Evolutionary conservation across 1,139 yeast genomes (phyloP).

Genomic region (Magnusiomyces sp.): DNA sequence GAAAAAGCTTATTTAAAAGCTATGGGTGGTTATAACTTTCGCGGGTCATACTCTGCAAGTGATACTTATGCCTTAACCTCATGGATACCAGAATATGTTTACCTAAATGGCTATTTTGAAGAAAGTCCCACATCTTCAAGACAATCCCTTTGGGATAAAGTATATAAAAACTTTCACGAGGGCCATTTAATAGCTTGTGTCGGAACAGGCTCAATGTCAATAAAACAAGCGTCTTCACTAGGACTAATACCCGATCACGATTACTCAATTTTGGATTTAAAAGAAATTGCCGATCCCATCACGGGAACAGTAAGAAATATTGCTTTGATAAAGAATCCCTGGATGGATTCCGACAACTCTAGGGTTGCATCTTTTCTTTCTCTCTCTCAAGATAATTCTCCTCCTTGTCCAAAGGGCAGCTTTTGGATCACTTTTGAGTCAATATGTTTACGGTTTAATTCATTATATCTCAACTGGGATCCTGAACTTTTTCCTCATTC

Average conservation of each 20-base stretch:
- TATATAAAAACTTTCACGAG: slow-evolving; percentile 27
- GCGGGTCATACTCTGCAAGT: slow-evolving; percentile 74
- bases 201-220: slow-evolving; percentile 54
- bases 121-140: slow-evolving; percentile 22
- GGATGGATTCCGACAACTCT: slow-evolving; percentile 28
- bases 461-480: slow-evolving; percentile 64
- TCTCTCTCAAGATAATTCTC: slow-evolving; percentile 12
- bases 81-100: slow-evolving; percentile 63
- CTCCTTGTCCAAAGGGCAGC: slow-evolving; percentile 15
- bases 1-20: slow-evolving; percentile 70
- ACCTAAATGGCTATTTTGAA: slow-evolving; percentile 28
- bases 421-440: slow-evolving; percentile 32
- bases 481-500: slow-evolving; percentile 33
- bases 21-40: slow-evolving; percentile 54
- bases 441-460: slow-evolving; percentile 42
- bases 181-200: slow-evolving; percentile 47
- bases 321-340: slow-evolving; percentile 48
- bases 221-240: slow-evolving; percentile 32
- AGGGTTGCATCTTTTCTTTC: slow-evolving; percentile 11
- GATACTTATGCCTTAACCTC: slow-evolving; percentile 62
- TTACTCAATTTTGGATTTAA: slow-evolving; percentile 44
- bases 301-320: slow-evolving; percentile 15
- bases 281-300: slow-evolving; percentile 13
- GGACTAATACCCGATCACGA: slow-evolving; percentile 59
- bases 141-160: slow-evolving; percentile 32